Evolutionary conservation across 306 rosid genomes (phyloP).

Genomic region (Cajanus cajan): DNA sequence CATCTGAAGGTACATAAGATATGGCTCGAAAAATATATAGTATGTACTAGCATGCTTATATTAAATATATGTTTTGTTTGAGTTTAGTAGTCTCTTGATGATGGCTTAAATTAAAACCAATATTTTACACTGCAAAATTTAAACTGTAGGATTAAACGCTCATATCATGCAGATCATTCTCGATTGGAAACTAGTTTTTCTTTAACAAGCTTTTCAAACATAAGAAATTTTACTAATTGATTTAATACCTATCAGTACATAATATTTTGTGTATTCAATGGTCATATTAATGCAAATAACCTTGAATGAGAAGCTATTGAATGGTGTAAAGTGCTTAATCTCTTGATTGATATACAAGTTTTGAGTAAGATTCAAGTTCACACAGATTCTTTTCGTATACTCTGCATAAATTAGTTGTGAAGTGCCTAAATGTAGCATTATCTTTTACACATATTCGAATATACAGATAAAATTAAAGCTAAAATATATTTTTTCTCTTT

Average conservation of each 20-base stretch:
- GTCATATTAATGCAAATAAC: neutral
- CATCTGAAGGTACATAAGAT: conserved; percentile 67
- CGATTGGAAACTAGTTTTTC: neutral
- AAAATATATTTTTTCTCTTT: neutral
- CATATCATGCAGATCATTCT: neutral
- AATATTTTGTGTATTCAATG: neutral
- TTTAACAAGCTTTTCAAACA: conserved; percentile 1
- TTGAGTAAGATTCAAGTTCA: neutral
- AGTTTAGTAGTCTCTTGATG: neutral
- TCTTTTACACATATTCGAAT: neutral
- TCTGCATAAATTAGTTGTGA: neutral
- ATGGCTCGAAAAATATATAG: neutral
- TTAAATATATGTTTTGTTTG: neutral
- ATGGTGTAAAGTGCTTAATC: neutral
- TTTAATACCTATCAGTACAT: conserved; percentile 13
- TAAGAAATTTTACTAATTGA: neutral
- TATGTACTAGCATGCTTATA: neutral
- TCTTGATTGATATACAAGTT: neutral
- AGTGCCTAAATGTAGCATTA: neutral
- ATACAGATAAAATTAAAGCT: neutral
- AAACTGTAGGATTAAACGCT: neutral
- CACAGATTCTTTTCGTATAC: neutral
- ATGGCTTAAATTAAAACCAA: neutral
- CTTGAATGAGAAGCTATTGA: conserved; percentile 3
- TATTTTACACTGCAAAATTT: neutral